Evolutionary conservation across 2,329 filamentous ascomycete species (phyloP).

Genomic region (Arthrobotrys entomopaga): DNA sequence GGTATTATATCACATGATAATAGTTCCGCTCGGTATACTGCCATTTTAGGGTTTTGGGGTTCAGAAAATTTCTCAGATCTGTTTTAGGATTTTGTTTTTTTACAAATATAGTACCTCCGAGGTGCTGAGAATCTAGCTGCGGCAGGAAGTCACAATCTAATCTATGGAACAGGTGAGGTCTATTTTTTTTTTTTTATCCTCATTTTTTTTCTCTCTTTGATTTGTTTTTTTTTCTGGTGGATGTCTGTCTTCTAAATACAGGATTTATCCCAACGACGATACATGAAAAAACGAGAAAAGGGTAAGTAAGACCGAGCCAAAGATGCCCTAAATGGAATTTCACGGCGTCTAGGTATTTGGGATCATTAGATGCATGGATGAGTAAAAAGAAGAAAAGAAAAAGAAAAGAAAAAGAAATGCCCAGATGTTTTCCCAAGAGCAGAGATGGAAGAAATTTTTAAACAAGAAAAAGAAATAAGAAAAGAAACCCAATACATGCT

Average conservation of each 20-base stretch:
- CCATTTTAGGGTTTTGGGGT: not conserved
- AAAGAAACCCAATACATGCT: conserved; percentile 25
- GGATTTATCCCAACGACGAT: conserved; percentile 19
- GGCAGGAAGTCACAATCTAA: not conserved
- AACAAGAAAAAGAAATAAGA: not conserved
- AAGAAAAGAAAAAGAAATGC: not conserved
- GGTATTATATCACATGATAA: not conserved
- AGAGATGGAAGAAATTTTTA: conserved; percentile 10
- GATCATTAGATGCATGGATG: conserved; percentile 14
- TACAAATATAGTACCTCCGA: not conserved
- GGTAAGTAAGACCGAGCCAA: conserved; percentile 21
- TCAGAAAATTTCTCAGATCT: not conserved
- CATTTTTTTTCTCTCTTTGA: conserved; percentile 14
- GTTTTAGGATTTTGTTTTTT: not conserved
- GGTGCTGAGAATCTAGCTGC: not conserved
- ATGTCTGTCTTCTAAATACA: conserved; percentile 50
- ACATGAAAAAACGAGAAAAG: conserved; percentile 22
- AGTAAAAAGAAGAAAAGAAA: conserved; percentile 3
- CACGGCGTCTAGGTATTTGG: conserved; percentile 3
- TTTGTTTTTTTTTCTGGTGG: conserved; percentile 21
- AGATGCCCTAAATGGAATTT: not conserved
- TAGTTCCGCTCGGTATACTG: too few species aligned
- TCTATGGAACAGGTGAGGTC: not conserved
- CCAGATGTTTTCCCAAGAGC: conserved; percentile 13
- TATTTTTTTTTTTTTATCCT: not conserved